Percentiles rank a stretch among this genome's conserved stretches.
Conservation (phyloP, 495 filamentous ascomycete genomes). For the Xylaria acuta region DNA sequence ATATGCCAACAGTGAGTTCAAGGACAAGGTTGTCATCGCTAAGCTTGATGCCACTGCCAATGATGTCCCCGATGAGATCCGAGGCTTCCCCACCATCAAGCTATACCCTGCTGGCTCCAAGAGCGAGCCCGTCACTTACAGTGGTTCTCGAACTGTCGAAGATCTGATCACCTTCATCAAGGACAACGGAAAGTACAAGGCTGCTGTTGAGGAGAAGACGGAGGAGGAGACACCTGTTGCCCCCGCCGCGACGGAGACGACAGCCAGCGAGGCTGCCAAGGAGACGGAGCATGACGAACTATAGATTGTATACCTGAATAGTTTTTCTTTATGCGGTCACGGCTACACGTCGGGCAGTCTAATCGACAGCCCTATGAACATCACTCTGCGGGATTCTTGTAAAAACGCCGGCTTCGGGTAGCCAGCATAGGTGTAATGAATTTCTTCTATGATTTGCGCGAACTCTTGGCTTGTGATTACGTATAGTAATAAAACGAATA, state of each 20-base stretch:
- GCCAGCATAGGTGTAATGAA: constrained; percentile 42
- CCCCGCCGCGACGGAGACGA: constrained; percentile 57
- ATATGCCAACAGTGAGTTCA: constrained; percentile 74
- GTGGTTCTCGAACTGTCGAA: constrained; percentile 87
- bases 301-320: constrained; percentile 51
- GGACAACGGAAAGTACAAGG: constrained; percentile 91
- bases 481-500: neutral
- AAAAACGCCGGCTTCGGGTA: constrained; percentile 41
- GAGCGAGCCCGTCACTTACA: constrained; percentile 82
- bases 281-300: constrained; percentile 68
- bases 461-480: constrained; percentile 17
- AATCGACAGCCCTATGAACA: constrained; percentile 35
- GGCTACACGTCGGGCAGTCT: constrained; percentile 30
- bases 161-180: constrained; percentile 93
- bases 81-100: constrained; percentile 99
- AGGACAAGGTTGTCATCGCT: constrained; percentile 87
- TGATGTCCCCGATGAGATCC: constrained; percentile 95
- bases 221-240: constrained; percentile 62
- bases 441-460: constrained; percentile 28
- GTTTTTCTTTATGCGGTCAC: constrained; percentile 36
- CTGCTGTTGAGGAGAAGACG: constrained; percentile 59
- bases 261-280: constrained; percentile 49
- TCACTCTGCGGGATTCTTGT: constrained; percentile 38
- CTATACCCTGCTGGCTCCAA: constrained; percentile 92
- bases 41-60: constrained; percentile 98